Conservation (phyloP, 1,139 yeast genomes). For the Candida gigantensis region DNA sequence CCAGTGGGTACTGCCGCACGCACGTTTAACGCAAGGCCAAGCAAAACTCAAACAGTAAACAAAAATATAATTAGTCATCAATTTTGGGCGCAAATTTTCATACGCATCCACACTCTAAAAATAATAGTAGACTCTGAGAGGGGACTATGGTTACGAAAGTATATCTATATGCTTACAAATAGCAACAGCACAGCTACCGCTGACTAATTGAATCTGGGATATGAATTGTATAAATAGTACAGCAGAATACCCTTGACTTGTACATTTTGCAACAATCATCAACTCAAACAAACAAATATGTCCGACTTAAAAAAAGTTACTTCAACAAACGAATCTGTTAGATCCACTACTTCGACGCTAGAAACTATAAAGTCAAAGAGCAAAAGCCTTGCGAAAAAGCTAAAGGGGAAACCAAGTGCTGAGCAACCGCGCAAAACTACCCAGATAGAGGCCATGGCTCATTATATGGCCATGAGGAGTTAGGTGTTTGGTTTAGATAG, state of each 20-base stretch:
- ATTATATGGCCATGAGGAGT: slow-evolving; percentile 2
- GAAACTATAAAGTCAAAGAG: slow-evolving; percentile 11
- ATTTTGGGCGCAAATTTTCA: not conserved
- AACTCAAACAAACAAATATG: slow-evolving; percentile 6
- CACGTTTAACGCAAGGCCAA: no score
- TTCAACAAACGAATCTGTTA: slow-evolving; percentile 12
- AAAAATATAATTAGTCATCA: slow-evolving; percentile 2
- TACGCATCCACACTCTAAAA: no score
- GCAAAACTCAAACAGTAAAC: no score
- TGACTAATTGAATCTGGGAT: not conserved
- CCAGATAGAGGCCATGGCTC: slow-evolving; percentile 3
- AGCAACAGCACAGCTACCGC: not conserved
- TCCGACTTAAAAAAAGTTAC: slow-evolving; percentile 14
- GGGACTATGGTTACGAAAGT: not conserved
- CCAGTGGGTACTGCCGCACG: no score
- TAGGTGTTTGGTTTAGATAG: no score
- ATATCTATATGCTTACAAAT: no score
- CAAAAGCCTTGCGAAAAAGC: slow-evolving; percentile 1
- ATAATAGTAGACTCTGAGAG: not conserved
- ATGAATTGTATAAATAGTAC: not conserved
- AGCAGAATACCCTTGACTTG: not conserved
- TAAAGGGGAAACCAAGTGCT: slow-evolving; percentile 2
- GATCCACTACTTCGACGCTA: slow-evolving; percentile 15
- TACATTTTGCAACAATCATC: not conserved
- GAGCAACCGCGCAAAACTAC: not conserved